Base-by-base conservation (phyloP, 306 rosid species). In the Geum urbanum region DNA sequence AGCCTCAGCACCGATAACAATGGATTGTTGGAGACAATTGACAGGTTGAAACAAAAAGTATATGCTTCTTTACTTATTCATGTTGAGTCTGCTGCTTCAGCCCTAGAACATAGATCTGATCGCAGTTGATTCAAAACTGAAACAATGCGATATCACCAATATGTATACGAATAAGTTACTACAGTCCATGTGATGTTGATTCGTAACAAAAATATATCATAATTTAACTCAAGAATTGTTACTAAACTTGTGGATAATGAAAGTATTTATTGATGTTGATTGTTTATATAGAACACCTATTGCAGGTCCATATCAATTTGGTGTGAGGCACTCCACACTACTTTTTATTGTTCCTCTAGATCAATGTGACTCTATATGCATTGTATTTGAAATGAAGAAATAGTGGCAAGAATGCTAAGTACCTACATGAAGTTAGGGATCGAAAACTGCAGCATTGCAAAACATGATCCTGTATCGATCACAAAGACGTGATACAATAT, bases 1-100 rank as follows among this genome's bases (percentile, higher is more conserved):
- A 80, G 74, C 54, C 70, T 79, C 35, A 76, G 71, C 80, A 53
- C 85, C 8, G 89, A 68, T 39, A 81, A 67, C 66, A 85, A 68
- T 24, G 84, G 61, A 39, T 39, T 78, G 70, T 51, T 61, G 39
- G 92, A 85, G 83, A 82, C 83, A 6, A 46, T 94, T 51, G 91
- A 87, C 32, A 76, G 82, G 75, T 62, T 94, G 83, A 91, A 94
- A 82, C 77, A 87, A 68, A 91, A 91, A 74, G 83, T 87, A 32
- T 94, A 83, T 69, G 69, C 89, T 39, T 87, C 95, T 73, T 80
- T 94, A 81, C 96, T 91, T 79, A 76, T 77, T 47, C 95, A 91
- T 59, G 78, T 87, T 54, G 96, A 87, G 63, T 90, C 91, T 72
- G 95, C 95, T 20, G 95, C 99, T 71, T 77, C 90, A 32, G 99